Base-by-base conservation (phyloP, 805 yeast species). In the Danielia reshetovae region DNA sequence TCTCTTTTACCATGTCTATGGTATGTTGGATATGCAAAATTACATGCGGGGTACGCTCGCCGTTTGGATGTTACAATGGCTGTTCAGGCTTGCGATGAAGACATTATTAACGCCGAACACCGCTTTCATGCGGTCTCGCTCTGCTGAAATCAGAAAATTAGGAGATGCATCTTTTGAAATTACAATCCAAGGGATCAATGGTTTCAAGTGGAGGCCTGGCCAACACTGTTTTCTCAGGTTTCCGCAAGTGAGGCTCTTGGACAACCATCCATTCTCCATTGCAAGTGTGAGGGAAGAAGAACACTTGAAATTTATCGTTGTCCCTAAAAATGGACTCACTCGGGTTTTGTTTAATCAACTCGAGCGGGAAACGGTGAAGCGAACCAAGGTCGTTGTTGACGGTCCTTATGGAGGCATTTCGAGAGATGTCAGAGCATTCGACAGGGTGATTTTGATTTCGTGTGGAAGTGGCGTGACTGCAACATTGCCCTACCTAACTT, bases 401-500 rank as follows among this genome's bases (percentile, higher is more conserved):
- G 82, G 82, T 1, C 79, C 82, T 4, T 76, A 74, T 39, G 81
- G 82, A 12, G 81, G 80, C 1, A 45, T 68, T 30, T 45, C 59
- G 11, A 60, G 82, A 47, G 72, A 72, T 40, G 52, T 58, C 5
- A 43, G 62, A 14, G 52, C 72, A 1, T 76, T 76, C 47, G 71
- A 70, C 28, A 62, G 67, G 28, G 52, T 71, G 6, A 48, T 59
- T 7, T 46, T 75, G 16, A 13, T 73, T 2, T 55, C 74, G 15
- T 56, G 75, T 1, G 82, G 82, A 4, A 64, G 73, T 29, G 81
- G 82, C 26, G 64, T 75, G 11, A 62, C 78, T 3, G 74, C 72
- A 0, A 60, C 73, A 2, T 38, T 72, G 14, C 75, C 81, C 8
- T 74, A 69, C 39, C 45, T 70, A 30, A 42, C 51, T 2, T 44